Evolutionary conservation across 2,329 filamentous ascomycete genomes (phyloP).

Genomic region (Fusarium humuli): DNA sequence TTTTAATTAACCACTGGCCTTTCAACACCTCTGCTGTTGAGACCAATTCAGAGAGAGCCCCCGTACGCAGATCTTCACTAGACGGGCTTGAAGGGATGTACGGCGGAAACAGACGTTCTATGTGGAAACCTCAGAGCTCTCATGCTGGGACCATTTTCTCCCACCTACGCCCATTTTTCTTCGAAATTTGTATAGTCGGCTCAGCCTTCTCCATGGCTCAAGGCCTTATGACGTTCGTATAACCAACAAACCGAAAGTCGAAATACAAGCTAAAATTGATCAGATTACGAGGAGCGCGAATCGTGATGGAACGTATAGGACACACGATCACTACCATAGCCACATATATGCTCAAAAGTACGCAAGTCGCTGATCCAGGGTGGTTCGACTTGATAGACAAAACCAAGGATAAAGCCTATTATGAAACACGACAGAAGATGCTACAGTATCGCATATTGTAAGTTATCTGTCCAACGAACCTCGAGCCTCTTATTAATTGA

Average conservation of each 20-base stretch:
- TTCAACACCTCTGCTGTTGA: neutral
- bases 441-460: neutral
- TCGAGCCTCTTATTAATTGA: neutral
- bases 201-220: neutral
- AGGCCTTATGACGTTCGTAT: neutral
- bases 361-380: neutral
- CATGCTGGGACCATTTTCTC: neutral
- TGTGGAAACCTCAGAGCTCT: neutral
- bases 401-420: neutral
- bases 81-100: neutral
- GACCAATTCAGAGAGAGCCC: neutral
- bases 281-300: neutral
- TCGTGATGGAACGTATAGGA: constrained; percentile 1
- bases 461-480: neutral
- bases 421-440: neutral
- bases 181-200: neutral
- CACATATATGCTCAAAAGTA: neutral
- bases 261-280: neutral
- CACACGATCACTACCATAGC: neutral
- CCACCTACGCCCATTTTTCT: neutral
- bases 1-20: accelerated
- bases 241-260: neutral
- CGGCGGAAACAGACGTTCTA: neutral
- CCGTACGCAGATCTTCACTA: neutral
- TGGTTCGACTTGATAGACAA: too few species aligned